Evolutionary conservation across 108 stramenopile species (phyloP).

Genomic region (Aureococcus anophagefferens): DNA sequence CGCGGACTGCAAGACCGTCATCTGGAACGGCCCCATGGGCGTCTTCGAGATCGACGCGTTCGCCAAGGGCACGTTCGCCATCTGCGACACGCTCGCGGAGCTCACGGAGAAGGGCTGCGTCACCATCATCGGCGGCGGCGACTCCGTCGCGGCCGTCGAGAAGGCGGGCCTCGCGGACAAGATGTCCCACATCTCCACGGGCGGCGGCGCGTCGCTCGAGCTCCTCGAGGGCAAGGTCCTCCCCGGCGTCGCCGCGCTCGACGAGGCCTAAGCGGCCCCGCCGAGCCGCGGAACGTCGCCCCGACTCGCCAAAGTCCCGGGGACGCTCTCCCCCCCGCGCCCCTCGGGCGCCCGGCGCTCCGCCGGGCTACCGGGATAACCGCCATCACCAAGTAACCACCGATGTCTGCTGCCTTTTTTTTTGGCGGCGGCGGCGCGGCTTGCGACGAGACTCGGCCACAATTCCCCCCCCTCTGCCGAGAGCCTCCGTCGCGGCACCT

Average conservation of each 20-base stretch:
- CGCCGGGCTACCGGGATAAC: neutral
- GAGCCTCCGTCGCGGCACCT: too few species aligned
- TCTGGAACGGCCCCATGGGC: conserved; percentile 99
- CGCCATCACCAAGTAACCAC: neutral
- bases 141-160: conserved; percentile 96
- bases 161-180: conserved; percentile 79
- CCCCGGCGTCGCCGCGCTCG: conserved; percentile 81
- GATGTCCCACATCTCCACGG: conserved; percentile 96
- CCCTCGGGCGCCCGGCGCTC: too few species aligned
- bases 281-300: too few species aligned
- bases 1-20: conserved; percentile 80
- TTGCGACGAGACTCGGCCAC: too few species aligned
- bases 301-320: too few species aligned
- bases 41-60: conserved; percentile 97
- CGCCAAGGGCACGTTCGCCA: conserved; percentile 77
- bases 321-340: too few species aligned
- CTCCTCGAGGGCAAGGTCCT: conserved; percentile 82
- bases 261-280: conserved; percentile 41
- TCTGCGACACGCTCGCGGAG: conserved; percentile 90
- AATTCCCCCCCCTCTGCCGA: too few species aligned
- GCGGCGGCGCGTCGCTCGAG: conserved; percentile 96
- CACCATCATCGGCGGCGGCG: conserved; percentile 97
- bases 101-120: conserved; percentile 79
- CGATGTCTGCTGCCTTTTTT: neutral
- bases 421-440: too few species aligned